Base-by-base conservation (phyloP, 2,329 filamentous ascomycete genomes). In the Trichoderma polysporum region DNA sequence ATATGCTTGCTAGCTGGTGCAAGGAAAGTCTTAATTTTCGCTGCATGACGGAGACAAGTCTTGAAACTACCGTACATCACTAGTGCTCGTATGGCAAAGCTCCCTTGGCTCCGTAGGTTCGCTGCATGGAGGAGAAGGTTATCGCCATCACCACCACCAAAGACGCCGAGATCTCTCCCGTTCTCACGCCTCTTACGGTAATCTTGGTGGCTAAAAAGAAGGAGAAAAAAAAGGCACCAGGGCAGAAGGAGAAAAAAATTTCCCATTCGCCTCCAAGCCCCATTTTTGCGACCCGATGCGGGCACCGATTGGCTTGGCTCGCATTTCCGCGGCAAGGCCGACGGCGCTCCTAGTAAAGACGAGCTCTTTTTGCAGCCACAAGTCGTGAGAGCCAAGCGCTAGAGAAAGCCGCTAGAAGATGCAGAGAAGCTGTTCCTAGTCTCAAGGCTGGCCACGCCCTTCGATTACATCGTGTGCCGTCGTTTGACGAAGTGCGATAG, bases 381-480 rank as follows among this genome's bases (percentile, higher is more conserved):
- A 54, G 35, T 31, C 15, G 50, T 29, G 35, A 37, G 17, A 25
- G 59, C 59, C 53, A 66, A 66, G 62, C 62, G 53, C 39, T 58
- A 66, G 41, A 57, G 62, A 66, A 66, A 29, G 31, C 39, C 62
- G 62, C 62, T 66, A 66, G 62, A 66, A 66, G 53, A 57, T 45
- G 62, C 53, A 58, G 31, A 57, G 62, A 66, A 65, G 52, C 17
- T 25, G 39, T 53, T 12, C 19, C 29, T 41, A 33, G 37, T 15
- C 19, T 33, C 19, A 35, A 15, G 41, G 49, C n/a, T 35, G n/a
- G 41, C 22, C 27, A 19, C 62, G 53, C 62, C 62, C 62, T 66
- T 57, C 22, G 49, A 27, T 64, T 22, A 58, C 39, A 62, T 50
- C 45, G 22, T 63, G 29, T 31, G 1, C 8, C 15, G 6, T 52